Percentiles rank a stretch among this genome's conserved stretches.
Conservation (phyloP, 306 rosid genomes). For the Glycyrrhiza uralensis region DNA sequence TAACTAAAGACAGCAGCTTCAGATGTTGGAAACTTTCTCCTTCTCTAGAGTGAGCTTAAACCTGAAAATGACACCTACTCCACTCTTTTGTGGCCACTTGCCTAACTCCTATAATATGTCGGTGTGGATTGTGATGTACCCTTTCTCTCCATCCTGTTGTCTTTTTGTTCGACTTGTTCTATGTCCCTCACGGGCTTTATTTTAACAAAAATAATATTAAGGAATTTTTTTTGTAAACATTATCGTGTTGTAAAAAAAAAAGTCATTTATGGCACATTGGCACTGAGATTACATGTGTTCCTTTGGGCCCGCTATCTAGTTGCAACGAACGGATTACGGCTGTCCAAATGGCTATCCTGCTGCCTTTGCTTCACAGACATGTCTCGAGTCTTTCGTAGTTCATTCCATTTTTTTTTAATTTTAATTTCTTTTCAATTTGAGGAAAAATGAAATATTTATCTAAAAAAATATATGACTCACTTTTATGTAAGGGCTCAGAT, state of each 20-base stretch:
- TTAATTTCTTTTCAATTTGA: background rate
- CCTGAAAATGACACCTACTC: slow-evolving; percentile 7
- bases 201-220: too few species aligned
- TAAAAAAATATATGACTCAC: too few species aligned
- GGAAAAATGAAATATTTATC: background rate
- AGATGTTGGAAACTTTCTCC: background rate
- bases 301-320: background rate
- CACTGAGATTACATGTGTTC: background rate
- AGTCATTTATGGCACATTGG: background rate
- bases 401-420: background rate
- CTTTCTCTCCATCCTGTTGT: background rate
- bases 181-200: too few species aligned
- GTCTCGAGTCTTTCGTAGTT: background rate
- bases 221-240: too few species aligned
- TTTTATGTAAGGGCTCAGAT: too few species aligned
- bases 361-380: background rate
- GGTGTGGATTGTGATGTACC: background rate
- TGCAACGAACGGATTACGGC: background rate
- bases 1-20: background rate
- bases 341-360: background rate
- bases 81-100: slow-evolving; percentile 10
- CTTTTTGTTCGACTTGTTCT: background rate
- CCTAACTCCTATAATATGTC: background rate
- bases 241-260: too few species aligned
- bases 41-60: background rate